Conservation (phyloP, 495 filamentous ascomycete genomes). For the Xylaria cubensis region DNA sequence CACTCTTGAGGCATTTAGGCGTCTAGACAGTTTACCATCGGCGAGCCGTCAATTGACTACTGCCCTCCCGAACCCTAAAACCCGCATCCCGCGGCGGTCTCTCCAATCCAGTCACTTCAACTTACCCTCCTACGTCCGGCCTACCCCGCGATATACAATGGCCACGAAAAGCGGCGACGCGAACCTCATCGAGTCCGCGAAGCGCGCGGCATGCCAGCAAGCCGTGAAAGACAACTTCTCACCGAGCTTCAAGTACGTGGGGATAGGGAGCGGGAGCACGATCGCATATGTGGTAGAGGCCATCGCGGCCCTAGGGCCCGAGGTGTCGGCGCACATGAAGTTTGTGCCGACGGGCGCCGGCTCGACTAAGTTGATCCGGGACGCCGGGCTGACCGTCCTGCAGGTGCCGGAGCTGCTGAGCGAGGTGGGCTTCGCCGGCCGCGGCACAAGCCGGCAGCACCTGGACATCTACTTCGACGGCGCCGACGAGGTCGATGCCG, state of each 20-base stretch:
- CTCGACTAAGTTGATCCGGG: slow-evolving; percentile 79
- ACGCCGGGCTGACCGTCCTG: slow-evolving; percentile 75
- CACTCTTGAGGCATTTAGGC: slow-evolving; percentile 22
- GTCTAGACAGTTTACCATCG: neutral
- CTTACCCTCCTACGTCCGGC: slow-evolving; percentile 13
- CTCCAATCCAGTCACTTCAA: neutral
- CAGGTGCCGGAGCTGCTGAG: slow-evolving; percentile 61
- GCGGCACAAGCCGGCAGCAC: slow-evolving; percentile 37
- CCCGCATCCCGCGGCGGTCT: neutral
- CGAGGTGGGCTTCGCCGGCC: slow-evolving; percentile 35
- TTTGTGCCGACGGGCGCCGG: slow-evolving; percentile 95
- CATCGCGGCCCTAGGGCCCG: slow-evolving; percentile 73
- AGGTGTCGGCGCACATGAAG: slow-evolving; percentile 66
- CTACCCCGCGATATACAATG: slow-evolving; percentile 27
- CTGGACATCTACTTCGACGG: slow-evolving; percentile 93
- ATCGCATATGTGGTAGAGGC: slow-evolving; percentile 96
- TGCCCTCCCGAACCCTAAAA: neutral
- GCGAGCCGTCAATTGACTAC: neutral
- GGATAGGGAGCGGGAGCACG: slow-evolving; percentile 93
- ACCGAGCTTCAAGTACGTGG: slow-evolving; percentile 73
- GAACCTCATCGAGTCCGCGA: slow-evolving; percentile 75
- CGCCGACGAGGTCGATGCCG: slow-evolving; percentile 95
- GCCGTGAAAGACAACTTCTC: slow-evolving; percentile 88
- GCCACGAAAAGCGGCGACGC: slow-evolving; percentile 26
- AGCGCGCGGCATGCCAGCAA: slow-evolving; percentile 79